Conservation (phyloP, 441 rosid species). For the Croton laevigatus region DNA sequence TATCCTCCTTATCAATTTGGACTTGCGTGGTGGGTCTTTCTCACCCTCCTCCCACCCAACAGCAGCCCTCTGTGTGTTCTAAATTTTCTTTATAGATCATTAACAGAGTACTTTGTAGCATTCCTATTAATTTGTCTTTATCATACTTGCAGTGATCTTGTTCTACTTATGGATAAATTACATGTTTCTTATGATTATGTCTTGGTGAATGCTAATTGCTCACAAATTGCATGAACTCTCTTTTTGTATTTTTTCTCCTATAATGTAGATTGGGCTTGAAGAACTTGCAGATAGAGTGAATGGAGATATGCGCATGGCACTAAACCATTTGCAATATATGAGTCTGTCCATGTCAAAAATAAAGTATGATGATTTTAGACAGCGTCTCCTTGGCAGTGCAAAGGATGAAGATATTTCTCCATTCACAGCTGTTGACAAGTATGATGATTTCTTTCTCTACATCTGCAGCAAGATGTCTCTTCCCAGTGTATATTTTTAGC, state of each 20-base stretch:
- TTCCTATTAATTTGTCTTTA: neutral
- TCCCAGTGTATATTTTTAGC: constrained; percentile 10
- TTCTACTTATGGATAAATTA: neutral
- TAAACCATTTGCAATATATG: constrained; percentile 95
- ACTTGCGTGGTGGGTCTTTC: neutral
- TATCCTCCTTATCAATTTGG: neutral
- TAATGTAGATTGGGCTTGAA: constrained; percentile 74
- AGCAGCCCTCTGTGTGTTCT: too few species aligned
- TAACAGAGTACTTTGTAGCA: neutral
- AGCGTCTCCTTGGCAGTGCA: constrained; percentile 76
- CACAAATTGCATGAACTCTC: neutral
- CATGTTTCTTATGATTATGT: constrained; percentile 6
- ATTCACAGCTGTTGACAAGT: constrained; percentile 97
- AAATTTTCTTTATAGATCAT: neutral
- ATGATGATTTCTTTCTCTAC: constrained; percentile 31
- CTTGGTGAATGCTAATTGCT: constrained; percentile 9
- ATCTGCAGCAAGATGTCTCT: neutral
- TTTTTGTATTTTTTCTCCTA: neutral
- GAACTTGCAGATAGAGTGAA: constrained; percentile 94
- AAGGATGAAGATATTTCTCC: constrained; percentile 99
- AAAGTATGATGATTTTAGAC: constrained; percentile 85
- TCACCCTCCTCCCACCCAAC: neutral
- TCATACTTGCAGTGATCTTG: neutral
- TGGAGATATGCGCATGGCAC: constrained; percentile 96
- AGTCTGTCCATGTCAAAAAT: constrained; percentile 83